Evolutionary conservation across 139 green algal species (phyloP).

Genomic region (Ostreobium quekettii): DNA sequence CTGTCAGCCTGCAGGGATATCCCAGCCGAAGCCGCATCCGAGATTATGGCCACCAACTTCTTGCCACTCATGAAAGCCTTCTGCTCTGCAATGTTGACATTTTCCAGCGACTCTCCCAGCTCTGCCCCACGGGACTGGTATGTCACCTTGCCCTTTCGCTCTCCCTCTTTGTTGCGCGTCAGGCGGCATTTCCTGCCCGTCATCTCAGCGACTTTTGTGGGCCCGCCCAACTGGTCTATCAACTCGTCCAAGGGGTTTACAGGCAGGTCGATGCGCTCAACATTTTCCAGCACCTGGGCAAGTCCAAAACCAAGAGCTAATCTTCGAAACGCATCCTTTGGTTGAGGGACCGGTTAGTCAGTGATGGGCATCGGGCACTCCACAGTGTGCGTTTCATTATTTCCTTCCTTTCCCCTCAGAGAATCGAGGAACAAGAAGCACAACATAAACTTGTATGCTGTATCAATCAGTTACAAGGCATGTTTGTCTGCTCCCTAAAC

Average conservation of each 20-base stretch:
- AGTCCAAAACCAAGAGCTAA: too few species aligned
- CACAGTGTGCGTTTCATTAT: too few species aligned
- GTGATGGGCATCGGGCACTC: too few species aligned
- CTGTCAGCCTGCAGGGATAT: conserved; percentile 74
- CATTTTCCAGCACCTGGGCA: background rate
- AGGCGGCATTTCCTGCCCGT: conserved; percentile 48
- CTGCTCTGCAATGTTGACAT: conserved; percentile 65
- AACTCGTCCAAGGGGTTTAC: conserved; percentile 50
- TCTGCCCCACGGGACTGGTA: background rate
- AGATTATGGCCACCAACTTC: conserved; percentile 66
- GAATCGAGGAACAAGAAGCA: too few species aligned
- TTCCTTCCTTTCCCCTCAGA: too few species aligned
- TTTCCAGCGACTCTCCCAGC: conserved; percentile 27
- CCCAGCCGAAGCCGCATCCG: conserved; percentile 63
- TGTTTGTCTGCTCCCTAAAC: too few species aligned
- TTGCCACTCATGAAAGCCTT: conserved; percentile 53
- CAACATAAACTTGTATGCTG: too few species aligned
- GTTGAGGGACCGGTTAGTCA: too few species aligned
- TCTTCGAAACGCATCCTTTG: too few species aligned
- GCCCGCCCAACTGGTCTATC: conserved; percentile 50
- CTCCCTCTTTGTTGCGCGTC: background rate
- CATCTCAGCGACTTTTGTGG: conserved; percentile 54
- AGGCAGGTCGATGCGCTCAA: conserved; percentile 29
- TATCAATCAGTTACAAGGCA: too few species aligned
- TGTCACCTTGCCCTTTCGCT: background rate